phyloP scores from a whole-genome alignment of 2,329 filamentous ascomycete species.

The Aspergillus aculeatinus region DNA sequence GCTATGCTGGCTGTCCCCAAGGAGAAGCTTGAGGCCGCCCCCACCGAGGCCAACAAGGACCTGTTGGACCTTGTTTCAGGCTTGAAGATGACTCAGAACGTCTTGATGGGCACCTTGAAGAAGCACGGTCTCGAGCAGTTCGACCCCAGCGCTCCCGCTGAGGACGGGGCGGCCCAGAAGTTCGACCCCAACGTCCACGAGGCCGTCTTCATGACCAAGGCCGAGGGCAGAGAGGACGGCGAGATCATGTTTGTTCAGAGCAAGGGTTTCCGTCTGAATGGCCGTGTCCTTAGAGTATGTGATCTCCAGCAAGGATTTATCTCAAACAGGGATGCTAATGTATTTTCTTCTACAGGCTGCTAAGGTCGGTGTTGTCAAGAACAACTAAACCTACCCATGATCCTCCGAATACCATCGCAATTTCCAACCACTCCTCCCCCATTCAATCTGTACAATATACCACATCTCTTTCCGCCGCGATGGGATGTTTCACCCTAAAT shows the following conservation, averaged over 20 bases:
- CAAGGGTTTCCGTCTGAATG: conserved; percentile 94
- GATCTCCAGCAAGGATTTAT: not conserved
- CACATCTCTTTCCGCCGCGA: conserved; percentile 30
- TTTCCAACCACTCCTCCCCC: conserved; percentile 10
- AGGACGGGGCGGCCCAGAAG: conserved; percentile 64
- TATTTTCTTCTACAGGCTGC: conserved; percentile 57
- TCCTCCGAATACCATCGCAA: conserved; percentile 11
- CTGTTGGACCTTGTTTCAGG: conserved; percentile 80
- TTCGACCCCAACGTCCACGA: conserved; percentile 98
- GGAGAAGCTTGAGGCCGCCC: conserved; percentile 63
- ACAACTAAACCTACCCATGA: conserved; percentile 46
- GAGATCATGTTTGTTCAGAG: conserved; percentile 89
- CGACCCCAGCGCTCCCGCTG: conserved; percentile 59
- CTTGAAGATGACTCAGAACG: conserved; percentile 89
- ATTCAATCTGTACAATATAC: conserved; percentile 37
- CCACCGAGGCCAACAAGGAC: conserved; percentile 64
- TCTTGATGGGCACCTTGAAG: conserved; percentile 82
- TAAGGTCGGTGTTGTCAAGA: conserved; percentile 96
- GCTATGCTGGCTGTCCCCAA: conserved; percentile 76
- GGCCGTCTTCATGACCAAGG: conserved; percentile 89
- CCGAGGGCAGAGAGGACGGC: conserved; percentile 84
- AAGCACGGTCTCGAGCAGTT: conserved; percentile 94
- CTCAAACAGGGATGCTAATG: not conserved
- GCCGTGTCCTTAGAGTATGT: conserved; percentile 71
- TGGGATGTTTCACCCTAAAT: conserved; percentile 18